Evolutionary conservation across 345 rosid species (phyloP).

Genomic region (Sonneratia alba): DNA sequence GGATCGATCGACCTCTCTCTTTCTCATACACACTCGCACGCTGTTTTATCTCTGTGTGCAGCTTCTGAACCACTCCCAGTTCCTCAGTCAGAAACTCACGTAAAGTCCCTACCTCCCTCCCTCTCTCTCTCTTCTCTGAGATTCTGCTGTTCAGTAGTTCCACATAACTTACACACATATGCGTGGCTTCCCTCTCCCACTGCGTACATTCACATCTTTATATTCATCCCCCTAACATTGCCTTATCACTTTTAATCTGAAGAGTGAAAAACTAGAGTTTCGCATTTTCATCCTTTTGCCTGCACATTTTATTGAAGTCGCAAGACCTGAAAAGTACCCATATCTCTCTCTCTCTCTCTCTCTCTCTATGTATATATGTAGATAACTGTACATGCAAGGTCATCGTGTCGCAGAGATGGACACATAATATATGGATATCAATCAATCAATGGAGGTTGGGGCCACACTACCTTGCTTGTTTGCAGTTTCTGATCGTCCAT

Average conservation of each 20-base stretch:
- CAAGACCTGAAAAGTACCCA: too few species aligned
- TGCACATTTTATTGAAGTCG: too few species aligned
- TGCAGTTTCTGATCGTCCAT: not conserved
- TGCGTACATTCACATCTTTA: too few species aligned
- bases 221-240: too few species aligned
- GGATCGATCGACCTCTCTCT: too few species aligned
- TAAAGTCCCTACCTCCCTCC: too few species aligned
- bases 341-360: not conserved
- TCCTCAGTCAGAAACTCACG: not conserved
- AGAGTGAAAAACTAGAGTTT: too few species aligned
- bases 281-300: too few species aligned
- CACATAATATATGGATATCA: not conserved
- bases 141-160: not conserved
- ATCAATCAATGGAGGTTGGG: not conserved
- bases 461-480: not conserved
- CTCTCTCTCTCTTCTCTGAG: not conserved
- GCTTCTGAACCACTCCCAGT: slow-evolving; percentile 1
- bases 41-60: not conserved
- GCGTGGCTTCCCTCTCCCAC: too few species aligned
- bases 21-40: too few species aligned
- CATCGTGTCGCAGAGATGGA: not conserved
- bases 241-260: too few species aligned
- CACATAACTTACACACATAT: too few species aligned
- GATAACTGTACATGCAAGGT: not conserved
- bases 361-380: not conserved